Percentiles rank a stretch among this genome's conserved stretches.
phyloP scores from a whole-genome alignment of 2,329 filamentous ascomycete species.

The Trichoderma aggressivum region DNA sequence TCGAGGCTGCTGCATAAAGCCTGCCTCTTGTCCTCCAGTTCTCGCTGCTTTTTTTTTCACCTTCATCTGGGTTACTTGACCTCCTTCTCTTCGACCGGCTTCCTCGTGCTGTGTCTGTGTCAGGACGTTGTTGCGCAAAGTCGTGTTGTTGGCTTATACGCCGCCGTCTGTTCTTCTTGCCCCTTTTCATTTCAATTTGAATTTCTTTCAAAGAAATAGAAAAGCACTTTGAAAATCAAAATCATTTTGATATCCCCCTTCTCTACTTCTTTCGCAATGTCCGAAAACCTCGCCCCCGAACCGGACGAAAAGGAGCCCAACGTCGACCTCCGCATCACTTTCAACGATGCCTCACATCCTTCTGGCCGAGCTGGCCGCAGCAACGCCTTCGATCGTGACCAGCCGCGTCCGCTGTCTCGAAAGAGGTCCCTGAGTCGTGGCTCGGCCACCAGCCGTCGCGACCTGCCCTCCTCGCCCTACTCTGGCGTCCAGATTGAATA shows the following conservation, averaged over 20 bases:
- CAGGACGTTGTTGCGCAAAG: neutral
- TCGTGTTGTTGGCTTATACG: neutral
- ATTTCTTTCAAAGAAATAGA: neutral
- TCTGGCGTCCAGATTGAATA: conserved; percentile 40
- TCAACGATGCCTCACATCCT: conserved; percentile 25
- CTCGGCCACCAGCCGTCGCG: conserved; percentile 23
- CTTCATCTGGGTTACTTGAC: neutral
- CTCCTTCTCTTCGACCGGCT: neutral
- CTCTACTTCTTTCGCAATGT: conserved; percentile 19
- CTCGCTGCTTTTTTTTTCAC: neutral
- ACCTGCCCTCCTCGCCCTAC: conserved; percentile 33
- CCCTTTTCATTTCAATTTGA: neutral
- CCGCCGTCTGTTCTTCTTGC: neutral
- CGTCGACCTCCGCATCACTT: conserved; percentile 27
- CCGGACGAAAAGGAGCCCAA: conserved; percentile 25
- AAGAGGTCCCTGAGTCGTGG: conserved; percentile 25
- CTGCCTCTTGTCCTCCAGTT: neutral
- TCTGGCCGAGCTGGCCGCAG: conserved; percentile 19
- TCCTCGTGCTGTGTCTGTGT: neutral
- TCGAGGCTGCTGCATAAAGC: neutral
- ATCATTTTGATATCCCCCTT: neutral
- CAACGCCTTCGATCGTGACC: conserved; percentile 15
- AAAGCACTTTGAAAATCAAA: conserved; percentile 9
- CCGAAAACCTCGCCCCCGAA: conserved; percentile 22
- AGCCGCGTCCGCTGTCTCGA: conserved; percentile 24